phyloP scores from a whole-genome alignment of 164 flowering plant genomes.

The Buxus sempervirens region DNA sequence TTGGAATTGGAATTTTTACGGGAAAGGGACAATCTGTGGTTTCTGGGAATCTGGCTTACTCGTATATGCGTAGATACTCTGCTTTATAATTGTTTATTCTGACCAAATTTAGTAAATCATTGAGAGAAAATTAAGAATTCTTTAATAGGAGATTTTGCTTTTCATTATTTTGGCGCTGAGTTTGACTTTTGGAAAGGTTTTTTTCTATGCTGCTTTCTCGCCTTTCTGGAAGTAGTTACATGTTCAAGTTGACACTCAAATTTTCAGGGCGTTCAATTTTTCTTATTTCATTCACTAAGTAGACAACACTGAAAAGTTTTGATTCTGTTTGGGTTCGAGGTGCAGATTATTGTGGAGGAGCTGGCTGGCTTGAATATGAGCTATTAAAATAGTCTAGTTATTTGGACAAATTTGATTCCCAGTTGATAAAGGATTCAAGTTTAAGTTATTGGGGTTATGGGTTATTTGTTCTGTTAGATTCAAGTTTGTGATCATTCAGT shows the following conservation, averaged over 20 bases:
- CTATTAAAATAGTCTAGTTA: neutral
- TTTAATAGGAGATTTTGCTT: neutral
- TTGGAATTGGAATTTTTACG: neutral
- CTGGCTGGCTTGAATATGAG: neutral
- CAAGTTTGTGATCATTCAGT: neutral
- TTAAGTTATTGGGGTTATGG: neutral
- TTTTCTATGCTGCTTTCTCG: neutral
- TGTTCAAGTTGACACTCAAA: neutral
- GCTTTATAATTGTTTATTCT: neutral
- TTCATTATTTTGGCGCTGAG: neutral
- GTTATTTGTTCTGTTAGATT: no score
- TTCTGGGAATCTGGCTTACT: constrained; percentile 14
- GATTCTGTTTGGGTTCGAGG: neutral
- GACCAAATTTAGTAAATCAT: neutral
- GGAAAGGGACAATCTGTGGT: constrained; percentile 10
- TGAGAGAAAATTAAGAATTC: neutral
- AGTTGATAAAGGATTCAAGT: neutral
- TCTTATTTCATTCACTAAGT: no score
- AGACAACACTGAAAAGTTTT: no score
- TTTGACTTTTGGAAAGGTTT: neutral
- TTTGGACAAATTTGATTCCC: neutral
- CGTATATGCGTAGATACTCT: constrained; percentile 8
- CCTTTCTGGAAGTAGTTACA: neutral
- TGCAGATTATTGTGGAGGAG: neutral
- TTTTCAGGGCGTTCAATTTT: neutral